Evolutionary conservation across 129 eudicot genomes (phyloP).

Genomic region (Flaveria trinervia): DNA sequence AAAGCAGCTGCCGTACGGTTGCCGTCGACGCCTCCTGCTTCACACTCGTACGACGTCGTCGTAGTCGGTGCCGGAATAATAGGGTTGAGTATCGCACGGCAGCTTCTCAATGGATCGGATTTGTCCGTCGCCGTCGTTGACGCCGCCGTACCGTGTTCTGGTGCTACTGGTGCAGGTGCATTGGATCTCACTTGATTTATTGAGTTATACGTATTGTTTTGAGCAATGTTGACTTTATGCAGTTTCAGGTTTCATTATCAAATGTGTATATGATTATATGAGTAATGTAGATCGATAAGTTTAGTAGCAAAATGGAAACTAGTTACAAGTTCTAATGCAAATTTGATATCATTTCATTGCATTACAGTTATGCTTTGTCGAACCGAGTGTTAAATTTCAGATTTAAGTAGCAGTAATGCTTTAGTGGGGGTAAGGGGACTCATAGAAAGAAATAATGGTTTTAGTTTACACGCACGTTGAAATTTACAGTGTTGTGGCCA

Average conservation of each 20-base stretch:
- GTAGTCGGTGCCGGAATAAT: constrained; percentile 97
- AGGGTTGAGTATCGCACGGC: constrained; percentile 86
- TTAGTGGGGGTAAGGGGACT: background rate
- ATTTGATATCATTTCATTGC: background rate
- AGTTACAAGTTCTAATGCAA: background rate
- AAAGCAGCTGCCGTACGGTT: constrained; percentile 27
- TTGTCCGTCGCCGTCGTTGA: constrained; percentile 95
- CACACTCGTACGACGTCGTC: constrained; percentile 68
- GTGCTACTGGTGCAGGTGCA: constrained; percentile 87
- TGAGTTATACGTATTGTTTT: background rate
- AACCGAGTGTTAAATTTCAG: background rate
- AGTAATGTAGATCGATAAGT: background rate
- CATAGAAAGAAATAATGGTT: background rate
- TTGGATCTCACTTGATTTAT: background rate
- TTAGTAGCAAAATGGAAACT: background rate
- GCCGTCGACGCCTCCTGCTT: constrained; percentile 28
- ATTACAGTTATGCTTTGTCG: background rate
- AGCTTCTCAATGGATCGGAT: constrained; percentile 62
- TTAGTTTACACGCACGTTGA: background rate
- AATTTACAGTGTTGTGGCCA: background rate
- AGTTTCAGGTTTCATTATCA: background rate
- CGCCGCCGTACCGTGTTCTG: constrained; percentile 79
- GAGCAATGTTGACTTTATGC: background rate
- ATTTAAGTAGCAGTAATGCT: background rate
- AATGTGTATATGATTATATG: background rate